Evolutionary conservation across 176 grass and related monocot species (phyloP), one percentile per base, ranked within the genome.

Genomic region (Canna indica): DNA sequence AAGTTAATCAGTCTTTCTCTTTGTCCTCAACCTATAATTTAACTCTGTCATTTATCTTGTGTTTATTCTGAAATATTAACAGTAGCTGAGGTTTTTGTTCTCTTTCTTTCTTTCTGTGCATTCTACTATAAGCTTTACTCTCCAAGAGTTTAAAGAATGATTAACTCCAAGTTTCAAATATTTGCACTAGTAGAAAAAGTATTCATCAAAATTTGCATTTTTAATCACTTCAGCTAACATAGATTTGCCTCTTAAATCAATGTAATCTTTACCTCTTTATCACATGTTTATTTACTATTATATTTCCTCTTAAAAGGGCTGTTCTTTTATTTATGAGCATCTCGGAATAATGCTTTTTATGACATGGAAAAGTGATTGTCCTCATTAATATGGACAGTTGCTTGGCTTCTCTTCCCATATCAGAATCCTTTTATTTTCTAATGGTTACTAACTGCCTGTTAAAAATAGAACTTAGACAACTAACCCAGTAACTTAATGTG

Each of bases 1-100:
- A 86, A 90, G 94, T 88, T 36, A 31, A 85, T 33, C 69, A 73
- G 12, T 50, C 38, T 17, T 35, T 30, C 50, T 54, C 50, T 60
- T 14, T 60, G 10, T 60, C 35, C 7, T 66, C 33, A 66, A 66
- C 20, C 5, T 39, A 66, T 24, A 3, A 3, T 39, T 22, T 34
- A 39, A 38, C 8, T 39, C 2, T 24, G 63, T 38, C 20, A 63
- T 63, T n/a, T 54, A 54, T 54, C 50, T 54, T 54, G 50, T 63
- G 17, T 63, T 63, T 63, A 32, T 63, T 7, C 16, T 14, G 58
- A 30, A 32, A 14, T 17, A 31, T 31, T 63, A 32, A 32, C 14
- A 26, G 11, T 32, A 32, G 25, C n/a, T 36, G 35, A 38, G 25
- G 27, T 14, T 30, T n/a, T 60, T 60, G 26, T 31, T 66, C 29